phyloP scores from a whole-genome alignment of 257 asterid genomes.

The Datura wrightii region DNA sequence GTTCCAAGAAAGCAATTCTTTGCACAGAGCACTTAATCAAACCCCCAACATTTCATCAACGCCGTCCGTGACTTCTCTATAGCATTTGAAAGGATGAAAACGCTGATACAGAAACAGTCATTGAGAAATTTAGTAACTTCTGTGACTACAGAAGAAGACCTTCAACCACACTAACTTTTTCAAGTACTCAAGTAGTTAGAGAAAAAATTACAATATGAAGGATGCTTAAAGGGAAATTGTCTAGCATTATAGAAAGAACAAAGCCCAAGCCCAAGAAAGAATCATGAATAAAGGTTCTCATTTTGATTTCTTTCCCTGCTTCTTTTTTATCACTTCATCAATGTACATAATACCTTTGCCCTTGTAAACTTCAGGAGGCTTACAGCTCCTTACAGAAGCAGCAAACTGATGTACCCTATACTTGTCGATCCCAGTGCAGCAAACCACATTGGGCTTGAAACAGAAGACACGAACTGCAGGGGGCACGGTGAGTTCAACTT shows the following conservation, averaged over 20 bases:
- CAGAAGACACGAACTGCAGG: constrained; percentile 74
- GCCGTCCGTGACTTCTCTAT: not conserved
- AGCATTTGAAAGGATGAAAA: constrained; percentile 11
- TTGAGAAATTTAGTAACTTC: not conserved
- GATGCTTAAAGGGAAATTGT: not conserved
- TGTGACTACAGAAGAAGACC: not conserved
- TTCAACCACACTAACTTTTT: not conserved
- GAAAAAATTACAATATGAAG: constrained; percentile 23
- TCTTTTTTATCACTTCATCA: constrained; percentile 75
- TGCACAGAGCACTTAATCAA: not conserved
- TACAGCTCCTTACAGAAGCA: constrained; percentile 65
- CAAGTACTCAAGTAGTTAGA: not conserved
- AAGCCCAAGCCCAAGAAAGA: not conserved
- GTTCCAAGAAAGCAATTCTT: not conserved
- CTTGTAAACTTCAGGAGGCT: constrained; percentile 74
- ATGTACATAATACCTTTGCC: constrained; percentile 76
- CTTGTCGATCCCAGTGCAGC: constrained; percentile 80
- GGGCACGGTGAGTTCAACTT: constrained; percentile 65
- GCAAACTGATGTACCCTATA: constrained; percentile 72
- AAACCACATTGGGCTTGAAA: constrained; percentile 61
- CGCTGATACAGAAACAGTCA: not conserved
- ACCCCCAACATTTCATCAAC: not conserved
- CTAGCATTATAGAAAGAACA: not conserved
- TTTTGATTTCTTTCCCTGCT: constrained; percentile 75
- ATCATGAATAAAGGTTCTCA: constrained; percentile 28